These are phyloP conservation scores for Fusarium abutilonis DNA, from an alignment of 2,329 filamentous ascomycete genomes.

Conservation along the genomic window DNA sequence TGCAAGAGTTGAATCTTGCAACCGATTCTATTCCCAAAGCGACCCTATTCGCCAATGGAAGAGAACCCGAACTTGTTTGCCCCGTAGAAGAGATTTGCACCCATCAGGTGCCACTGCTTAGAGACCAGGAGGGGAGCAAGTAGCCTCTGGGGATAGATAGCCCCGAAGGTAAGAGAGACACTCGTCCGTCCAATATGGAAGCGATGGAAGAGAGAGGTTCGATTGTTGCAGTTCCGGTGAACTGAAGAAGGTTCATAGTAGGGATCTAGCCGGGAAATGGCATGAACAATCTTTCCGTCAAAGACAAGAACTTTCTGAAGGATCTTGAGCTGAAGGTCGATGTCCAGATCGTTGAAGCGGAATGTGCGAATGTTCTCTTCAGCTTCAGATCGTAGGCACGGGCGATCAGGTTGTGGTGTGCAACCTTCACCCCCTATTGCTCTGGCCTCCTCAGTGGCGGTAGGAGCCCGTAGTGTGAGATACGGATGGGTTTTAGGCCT, in stretches of 20 bases:
- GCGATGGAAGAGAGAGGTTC: conserved; percentile 46
- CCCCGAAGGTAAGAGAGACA: conserved; percentile 48
- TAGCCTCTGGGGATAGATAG: conserved; percentile 49
- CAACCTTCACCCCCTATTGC: neutral
- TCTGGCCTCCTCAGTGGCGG: neutral
- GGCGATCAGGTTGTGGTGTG: neutral
- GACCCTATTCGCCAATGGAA: conserved; percentile 62
- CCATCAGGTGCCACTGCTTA: conserved; percentile 54
- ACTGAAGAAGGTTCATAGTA: conserved; percentile 35
- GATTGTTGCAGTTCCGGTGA: conserved; percentile 12
- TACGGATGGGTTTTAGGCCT: conserved; percentile 24
- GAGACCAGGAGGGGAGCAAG: conserved; percentile 54
- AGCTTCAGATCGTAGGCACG: too few species aligned
- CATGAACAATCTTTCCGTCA: conserved; percentile 51
- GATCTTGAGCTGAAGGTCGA: conserved; percentile 48
- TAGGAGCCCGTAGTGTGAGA: conserved; percentile 16
- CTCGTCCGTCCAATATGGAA: conserved; percentile 52
- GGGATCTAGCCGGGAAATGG: conserved; percentile 57
- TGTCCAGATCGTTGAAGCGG: conserved; percentile 48
- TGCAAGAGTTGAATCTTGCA: conserved; percentile 55
- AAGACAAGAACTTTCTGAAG: conserved; percentile 53
- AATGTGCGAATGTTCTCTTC: conserved; percentile 37
- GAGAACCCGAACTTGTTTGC: conserved; percentile 62
- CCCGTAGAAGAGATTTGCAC: conserved; percentile 58
- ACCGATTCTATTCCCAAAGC: conserved; percentile 57